These are phyloP conservation scores for Balansia obtecta DNA, from an alignment of 2,329 filamentous ascomycete species.

Conservation along the genomic window DNA sequence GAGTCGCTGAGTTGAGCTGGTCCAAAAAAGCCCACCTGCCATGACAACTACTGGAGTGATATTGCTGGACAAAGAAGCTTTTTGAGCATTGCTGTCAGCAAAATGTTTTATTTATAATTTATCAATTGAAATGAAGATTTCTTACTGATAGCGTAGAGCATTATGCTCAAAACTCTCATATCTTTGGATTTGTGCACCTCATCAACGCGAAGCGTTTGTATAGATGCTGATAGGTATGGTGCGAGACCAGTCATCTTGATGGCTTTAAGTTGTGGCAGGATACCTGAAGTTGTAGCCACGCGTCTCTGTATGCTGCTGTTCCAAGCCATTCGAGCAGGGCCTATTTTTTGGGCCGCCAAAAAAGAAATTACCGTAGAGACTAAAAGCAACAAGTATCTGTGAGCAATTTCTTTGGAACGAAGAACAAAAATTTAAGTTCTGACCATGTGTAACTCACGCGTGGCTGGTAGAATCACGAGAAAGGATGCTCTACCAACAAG, in stretches of 20 bases:
- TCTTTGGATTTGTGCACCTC: neutral
- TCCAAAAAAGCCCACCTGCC: no score
- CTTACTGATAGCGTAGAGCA: slow-evolving; percentile 14
- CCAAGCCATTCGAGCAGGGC: slow-evolving; percentile 9
- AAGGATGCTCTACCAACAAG: slow-evolving; percentile 8
- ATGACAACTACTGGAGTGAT: neutral
- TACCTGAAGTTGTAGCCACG: slow-evolving; percentile 12
- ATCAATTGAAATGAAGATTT: no score
- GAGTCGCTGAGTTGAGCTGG: no score
- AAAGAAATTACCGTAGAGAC: no score
- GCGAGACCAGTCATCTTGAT: slow-evolving; percentile 28
- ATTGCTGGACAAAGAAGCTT: slow-evolving; percentile 10
- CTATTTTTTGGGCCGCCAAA: slow-evolving; percentile 5
- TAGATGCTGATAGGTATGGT: slow-evolving; percentile 12
- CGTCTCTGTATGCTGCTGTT: slow-evolving; percentile 10
- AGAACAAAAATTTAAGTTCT: no score
- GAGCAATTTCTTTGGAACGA: no score
- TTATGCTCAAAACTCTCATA: slow-evolving; percentile 21
- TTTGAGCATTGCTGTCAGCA: slow-evolving; percentile 3
- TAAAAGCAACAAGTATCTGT: no score
- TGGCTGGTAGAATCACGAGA: neutral
- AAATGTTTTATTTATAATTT: no score
- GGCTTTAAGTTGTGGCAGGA: slow-evolving; percentile 25
- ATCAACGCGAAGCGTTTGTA: no score
- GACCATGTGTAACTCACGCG: neutral